A percentile compares a stretch with the other conserved stretches of the same genome.
phyloP scores from a whole-genome alignment of 495 filamentous ascomycete species.

The Talaromyces liani region DNA sequence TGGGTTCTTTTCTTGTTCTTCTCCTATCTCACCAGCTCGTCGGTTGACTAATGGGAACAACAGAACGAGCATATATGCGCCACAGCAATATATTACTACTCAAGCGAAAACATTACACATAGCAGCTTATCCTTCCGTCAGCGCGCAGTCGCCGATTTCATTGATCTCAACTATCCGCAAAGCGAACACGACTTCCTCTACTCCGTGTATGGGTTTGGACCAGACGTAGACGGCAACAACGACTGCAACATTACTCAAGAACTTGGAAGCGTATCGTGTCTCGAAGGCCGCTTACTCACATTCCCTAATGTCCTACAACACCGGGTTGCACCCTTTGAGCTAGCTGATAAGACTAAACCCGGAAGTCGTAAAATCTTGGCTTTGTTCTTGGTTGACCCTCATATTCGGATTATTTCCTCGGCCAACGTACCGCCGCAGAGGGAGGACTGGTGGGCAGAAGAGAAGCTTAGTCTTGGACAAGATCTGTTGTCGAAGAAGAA shows the following conservation, averaged over 20 bases:
- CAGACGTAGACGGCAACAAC: neutral
- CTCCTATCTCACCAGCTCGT: too few species aligned
- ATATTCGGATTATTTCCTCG: slow-evolving; percentile 41
- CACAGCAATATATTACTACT: slow-evolving; percentile 56
- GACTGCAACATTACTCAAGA: slow-evolving; percentile 19
- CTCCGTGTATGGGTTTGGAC: slow-evolving; percentile 20
- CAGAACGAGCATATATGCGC: slow-evolving; percentile 50
- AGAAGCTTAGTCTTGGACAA: slow-evolving; percentile 12
- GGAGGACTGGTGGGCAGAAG: slow-evolving; percentile 27
- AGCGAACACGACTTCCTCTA: slow-evolving; percentile 21
- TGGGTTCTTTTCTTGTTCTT: slow-evolving; percentile 12
- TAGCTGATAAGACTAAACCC: slow-evolving; percentile 35
- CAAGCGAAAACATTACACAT: slow-evolving; percentile 51
- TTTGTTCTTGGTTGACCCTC: slow-evolving; percentile 51
- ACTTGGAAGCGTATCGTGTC: slow-evolving; percentile 26
- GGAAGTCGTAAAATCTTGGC: slow-evolving; percentile 51
- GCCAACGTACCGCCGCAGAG: slow-evolving; percentile 50
- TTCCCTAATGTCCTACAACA: slow-evolving; percentile 41
- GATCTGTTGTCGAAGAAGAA: slow-evolving; percentile 3
- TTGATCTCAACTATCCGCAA: slow-evolving; percentile 19
- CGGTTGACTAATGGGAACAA: neutral
- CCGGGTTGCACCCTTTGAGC: slow-evolving; percentile 33
- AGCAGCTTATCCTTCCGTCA: slow-evolving; percentile 47
- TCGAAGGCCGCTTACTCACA: slow-evolving; percentile 24
- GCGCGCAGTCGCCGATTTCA: slow-evolving; percentile 7